Conservation (phyloP, 495 filamentous ascomycete species). For the Lindgomyces ingoldianus region DNA sequence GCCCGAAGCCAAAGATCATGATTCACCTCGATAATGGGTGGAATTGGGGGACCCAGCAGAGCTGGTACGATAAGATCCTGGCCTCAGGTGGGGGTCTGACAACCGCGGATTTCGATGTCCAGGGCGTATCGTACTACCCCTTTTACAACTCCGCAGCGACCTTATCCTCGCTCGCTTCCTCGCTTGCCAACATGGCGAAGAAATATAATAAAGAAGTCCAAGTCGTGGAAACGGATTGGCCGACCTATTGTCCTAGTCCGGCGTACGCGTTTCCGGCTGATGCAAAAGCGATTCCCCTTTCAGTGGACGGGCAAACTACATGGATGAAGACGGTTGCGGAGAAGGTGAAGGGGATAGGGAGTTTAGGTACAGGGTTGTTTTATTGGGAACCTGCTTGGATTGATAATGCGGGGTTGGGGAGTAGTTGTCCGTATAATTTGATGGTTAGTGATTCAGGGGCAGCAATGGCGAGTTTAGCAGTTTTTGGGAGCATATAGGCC, state of each 20-base stretch:
- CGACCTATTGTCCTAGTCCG: constrained; percentile 45
- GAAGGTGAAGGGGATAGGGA: constrained; percentile 41
- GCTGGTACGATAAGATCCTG: constrained; percentile 49
- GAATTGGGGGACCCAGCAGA: constrained; percentile 48
- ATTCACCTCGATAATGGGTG: constrained; percentile 54
- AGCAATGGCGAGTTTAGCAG: constrained; percentile 30
- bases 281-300: constrained; percentile 45
- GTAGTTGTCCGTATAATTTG: constrained; percentile 30
- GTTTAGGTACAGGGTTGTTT: constrained; percentile 47
- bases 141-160: constrained; percentile 52
- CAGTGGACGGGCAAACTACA: constrained; percentile 44
- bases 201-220: constrained; percentile 51
- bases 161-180: constrained; percentile 42
- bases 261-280: constrained; percentile 42
- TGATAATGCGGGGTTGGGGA: constrained; percentile 31
- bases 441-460: constrained; percentile 23
- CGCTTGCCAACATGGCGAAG: constrained; percentile 43
- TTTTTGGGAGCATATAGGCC: constrained; percentile 14
- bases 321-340: constrained; percentile 46
- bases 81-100: constrained; percentile 41
- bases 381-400: constrained; percentile 53
- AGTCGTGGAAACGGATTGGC: constrained; percentile 53
- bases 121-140: constrained; percentile 52
- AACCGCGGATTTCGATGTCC: constrained; percentile 47
- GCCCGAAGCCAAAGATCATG: constrained; percentile 47